These are phyloP conservation scores for Pezicula carpinea DNA, from an alignment of 2,329 filamentous ascomycete species.

Conservation along the genomic window DNA sequence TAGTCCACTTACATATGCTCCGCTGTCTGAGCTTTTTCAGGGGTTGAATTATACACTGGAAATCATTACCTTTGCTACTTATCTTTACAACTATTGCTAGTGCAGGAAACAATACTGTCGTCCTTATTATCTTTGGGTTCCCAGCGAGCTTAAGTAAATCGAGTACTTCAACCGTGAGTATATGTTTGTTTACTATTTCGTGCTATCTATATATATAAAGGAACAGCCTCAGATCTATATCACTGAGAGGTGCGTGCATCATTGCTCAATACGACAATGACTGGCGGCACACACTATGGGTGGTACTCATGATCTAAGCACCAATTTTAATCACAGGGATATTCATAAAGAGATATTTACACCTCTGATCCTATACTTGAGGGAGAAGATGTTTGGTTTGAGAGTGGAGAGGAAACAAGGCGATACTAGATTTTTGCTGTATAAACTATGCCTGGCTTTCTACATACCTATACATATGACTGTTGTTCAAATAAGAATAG, in stretches of 20 bases:
- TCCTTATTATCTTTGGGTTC: slow-evolving; percentile 62
- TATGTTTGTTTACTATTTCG: slow-evolving; percentile 10
- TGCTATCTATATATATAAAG: neutral
- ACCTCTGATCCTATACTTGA: slow-evolving; percentile 4
- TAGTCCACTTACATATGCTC: slow-evolving; percentile 63
- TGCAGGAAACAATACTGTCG: slow-evolving; percentile 50
- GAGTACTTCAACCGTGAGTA: slow-evolving; percentile 20
- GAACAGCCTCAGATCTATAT: slow-evolving; percentile 44
- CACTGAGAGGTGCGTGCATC: slow-evolving; percentile 2
- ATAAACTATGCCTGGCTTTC: slow-evolving; percentile 14
- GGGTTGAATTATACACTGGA: slow-evolving; percentile 54
- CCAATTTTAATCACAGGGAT: slow-evolving; percentile 30
- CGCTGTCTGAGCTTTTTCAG: slow-evolving; percentile 60
- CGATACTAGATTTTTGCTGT: neutral
- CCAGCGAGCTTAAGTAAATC: slow-evolving; percentile 59
- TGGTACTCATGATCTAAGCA: slow-evolving; percentile 15
- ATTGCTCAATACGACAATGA: slow-evolving; percentile 16
- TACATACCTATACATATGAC: slow-evolving; percentile 52
- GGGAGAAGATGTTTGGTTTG: slow-evolving; percentile 29
- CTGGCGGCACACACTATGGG: slow-evolving; percentile 6
- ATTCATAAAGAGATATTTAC: slow-evolving; percentile 27
- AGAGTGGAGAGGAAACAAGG: neutral
- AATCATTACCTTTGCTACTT: slow-evolving; percentile 51
- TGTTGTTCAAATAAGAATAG: slow-evolving; percentile 44
- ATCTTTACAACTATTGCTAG: slow-evolving; percentile 58